Evolutionary conservation across 148 eudicot genomes (phyloP), one percentile per base, ranked within the genome.

Genomic region (Limonium bicolor): DNA sequence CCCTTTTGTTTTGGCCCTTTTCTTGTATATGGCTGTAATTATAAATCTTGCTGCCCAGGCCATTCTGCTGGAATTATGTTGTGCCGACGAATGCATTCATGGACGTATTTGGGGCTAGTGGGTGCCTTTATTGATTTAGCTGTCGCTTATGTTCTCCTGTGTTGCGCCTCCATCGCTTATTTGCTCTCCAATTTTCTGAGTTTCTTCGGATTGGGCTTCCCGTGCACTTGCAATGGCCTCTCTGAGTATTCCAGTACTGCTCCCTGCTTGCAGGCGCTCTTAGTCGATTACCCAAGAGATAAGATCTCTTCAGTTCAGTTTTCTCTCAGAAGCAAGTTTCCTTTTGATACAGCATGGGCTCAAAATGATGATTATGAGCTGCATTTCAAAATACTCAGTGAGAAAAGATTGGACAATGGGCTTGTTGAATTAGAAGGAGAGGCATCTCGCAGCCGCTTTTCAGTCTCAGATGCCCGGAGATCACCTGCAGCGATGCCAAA

Each of bases 121-220:
- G 95, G 80, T 46, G 99, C 99, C 23, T 90, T 77, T 68, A 72
- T 85, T 64, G 94, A 90, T 70, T 79, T 90, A 40, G 70, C 70
- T 22, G 67, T 90, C 27, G 82, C 95, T 7, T 85, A 77, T 59
- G 60, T 78, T 38, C 70, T 90, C 37, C 78, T 85, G 2, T 85
- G 81, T 53, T 78, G 76, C 55, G 75, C 99, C 23, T 54, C 73
- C n/a, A 18, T 76, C 7, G 80, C 80, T 28, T 85, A 54, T 50
- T 59, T 81, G 12, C 41, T 72, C 9, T 56, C 87, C 9, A 73
- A 65, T 37, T 70, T 81, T 59, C 58, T 90, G 28, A 67, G 58
- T 21, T 47, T 90, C 22, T 67, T 90, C 19, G 99, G 99, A 3
- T 53, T 90, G 20, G 29, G 60, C 41, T 60, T 90, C 24, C 94